A percentile compares a stretch with the other conserved stretches of the same genome.
Evolutionary conservation across 768 basidiomycete genomes (phyloP).

Genomic region (Podaxis sp.): DNA sequence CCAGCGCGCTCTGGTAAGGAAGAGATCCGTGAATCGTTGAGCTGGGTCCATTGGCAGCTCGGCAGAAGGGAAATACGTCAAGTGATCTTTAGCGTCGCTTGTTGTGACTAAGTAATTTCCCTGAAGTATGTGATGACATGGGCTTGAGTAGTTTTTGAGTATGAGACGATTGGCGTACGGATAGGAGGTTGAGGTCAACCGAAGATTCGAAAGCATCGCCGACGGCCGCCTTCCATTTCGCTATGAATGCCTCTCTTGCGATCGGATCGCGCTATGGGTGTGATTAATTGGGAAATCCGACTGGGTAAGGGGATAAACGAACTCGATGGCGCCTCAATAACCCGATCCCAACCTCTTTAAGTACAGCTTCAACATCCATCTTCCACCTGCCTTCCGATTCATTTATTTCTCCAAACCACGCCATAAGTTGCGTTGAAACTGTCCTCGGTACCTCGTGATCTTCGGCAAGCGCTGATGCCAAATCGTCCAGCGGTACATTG

Average conservation of each 20-base stretch:
- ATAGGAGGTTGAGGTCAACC: slow-evolving; percentile 67
- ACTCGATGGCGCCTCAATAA: slow-evolving; percentile 67
- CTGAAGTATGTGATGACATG: slow-evolving; percentile 36
- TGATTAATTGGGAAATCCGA: background rate
- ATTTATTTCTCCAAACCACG: slow-evolving; percentile 75
- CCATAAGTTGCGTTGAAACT: slow-evolving; percentile 69
- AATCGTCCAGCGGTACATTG: slow-evolving; percentile 54
- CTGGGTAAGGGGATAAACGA: slow-evolving; percentile 1
- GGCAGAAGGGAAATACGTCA: slow-evolving; percentile 78
- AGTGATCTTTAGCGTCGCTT: slow-evolving; percentile 30
- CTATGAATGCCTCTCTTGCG: slow-evolving; percentile 52
- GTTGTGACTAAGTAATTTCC: slow-evolving; percentile 68
- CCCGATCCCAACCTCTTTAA: slow-evolving; percentile 77
- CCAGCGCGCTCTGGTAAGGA: slow-evolving; percentile 78
- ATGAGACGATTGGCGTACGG: slow-evolving; percentile 42
- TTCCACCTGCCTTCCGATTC: slow-evolving; percentile 53
- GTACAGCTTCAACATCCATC: slow-evolving; percentile 59
- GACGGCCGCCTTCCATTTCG: slow-evolving; percentile 69
- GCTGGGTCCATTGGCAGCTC: slow-evolving; percentile 75
- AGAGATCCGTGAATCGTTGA: slow-evolving; percentile 84
- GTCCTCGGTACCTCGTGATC: slow-evolving; percentile 69
- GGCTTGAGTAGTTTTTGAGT: background rate
- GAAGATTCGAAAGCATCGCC: slow-evolving; percentile 73
- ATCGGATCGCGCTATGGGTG: slow-evolving; percentile 57
- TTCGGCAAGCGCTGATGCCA: slow-evolving; percentile 60